Percentiles rank a stretch among this genome's conserved stretches.
phyloP scores from a whole-genome alignment of 352 stramenopile species.

The Phytophthora idaei region DNA sequence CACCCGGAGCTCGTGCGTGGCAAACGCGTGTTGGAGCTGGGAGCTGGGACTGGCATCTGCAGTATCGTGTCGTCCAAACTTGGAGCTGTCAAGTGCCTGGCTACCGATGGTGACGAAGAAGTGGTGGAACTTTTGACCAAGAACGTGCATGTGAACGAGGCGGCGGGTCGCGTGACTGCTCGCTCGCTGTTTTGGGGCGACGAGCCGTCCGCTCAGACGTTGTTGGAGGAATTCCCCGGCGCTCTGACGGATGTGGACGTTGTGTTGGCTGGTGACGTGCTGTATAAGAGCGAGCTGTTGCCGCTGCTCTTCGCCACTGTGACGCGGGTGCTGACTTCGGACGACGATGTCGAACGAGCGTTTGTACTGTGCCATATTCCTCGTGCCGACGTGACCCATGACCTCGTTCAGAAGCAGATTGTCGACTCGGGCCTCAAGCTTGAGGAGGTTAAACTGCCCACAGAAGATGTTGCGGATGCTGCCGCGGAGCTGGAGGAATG shows the following conservation, averaged over 20 bases:
- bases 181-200: conserved; percentile 67
- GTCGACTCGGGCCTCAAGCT: conserved; percentile 46
- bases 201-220: conserved; percentile 38
- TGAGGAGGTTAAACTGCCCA: conserved; percentile 36
- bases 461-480: conserved; percentile 28
- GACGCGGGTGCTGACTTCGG: conserved; percentile 30
- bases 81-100: conserved; percentile 49
- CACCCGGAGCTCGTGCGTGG: conserved; percentile 50
- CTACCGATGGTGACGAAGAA: conserved; percentile 72
- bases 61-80: conserved; percentile 70
- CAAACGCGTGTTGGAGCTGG: conserved; percentile 69
- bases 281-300: conserved; percentile 78
- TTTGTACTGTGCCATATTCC: conserved; percentile 79
- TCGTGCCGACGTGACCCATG: conserved; percentile 71
- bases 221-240: conserved; percentile 37
- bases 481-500: conserved; percentile 50
- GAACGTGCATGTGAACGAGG: conserved; percentile 56
- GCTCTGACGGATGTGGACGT: conserved; percentile 48
- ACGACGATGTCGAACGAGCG: conserved; percentile 18
- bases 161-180: conserved; percentile 29
- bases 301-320: conserved; percentile 70
- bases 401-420: conserved; percentile 56
- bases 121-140: conserved; percentile 55
- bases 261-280: conserved; percentile 74
- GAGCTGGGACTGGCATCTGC: conserved; percentile 73